Conservation (phyloP, 345 rosid species). For the Conringia planisiliqua region DNA sequence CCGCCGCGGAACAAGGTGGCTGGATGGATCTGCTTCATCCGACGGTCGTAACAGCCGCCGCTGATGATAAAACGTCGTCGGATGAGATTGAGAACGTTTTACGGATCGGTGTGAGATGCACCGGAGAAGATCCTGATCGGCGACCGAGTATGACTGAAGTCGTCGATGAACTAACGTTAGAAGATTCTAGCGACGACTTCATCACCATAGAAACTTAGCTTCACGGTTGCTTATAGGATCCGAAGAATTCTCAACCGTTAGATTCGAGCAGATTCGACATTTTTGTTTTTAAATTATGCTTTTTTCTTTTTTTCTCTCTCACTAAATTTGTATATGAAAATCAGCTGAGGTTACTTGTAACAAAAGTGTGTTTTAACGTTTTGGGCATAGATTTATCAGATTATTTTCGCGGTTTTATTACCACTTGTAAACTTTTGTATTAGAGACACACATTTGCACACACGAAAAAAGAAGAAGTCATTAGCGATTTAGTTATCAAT, state of each 20-base stretch:
- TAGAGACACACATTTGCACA: background rate
- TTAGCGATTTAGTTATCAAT: slow-evolving; percentile 1
- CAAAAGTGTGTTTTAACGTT: background rate
- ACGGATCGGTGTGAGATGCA: slow-evolving; percentile 54
- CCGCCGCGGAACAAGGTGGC: slow-evolving; percentile 43
- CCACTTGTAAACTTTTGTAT: background rate
- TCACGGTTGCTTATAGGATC: slow-evolving; percentile 7
- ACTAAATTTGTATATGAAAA: slow-evolving; percentile 10
- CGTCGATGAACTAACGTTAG: slow-evolving; percentile 43
- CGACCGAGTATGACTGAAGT: slow-evolving; percentile 59
- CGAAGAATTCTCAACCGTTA: background rate
- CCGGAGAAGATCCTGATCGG: slow-evolving; percentile 39
- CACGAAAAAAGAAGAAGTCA: background rate
- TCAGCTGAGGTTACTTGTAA: background rate
- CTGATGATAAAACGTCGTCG: slow-evolving; percentile 21
- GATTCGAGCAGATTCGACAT: slow-evolving; percentile 5
- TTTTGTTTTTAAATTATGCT: background rate
- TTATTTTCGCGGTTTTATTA: background rate
- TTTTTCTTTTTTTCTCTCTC: background rate
- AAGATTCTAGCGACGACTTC: slow-evolving; percentile 29
- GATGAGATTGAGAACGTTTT: slow-evolving; percentile 50
- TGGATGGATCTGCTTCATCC: slow-evolving; percentile 62
- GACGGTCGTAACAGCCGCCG: slow-evolving; percentile 39
- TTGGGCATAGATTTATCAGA: background rate
- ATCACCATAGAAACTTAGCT: slow-evolving; percentile 36